Percentiles rank a stretch among this genome's conserved stretches.
phyloP scores from a whole-genome alignment of 768 basidiomycete genomes.

The Leccinum subtestaceum region DNA sequence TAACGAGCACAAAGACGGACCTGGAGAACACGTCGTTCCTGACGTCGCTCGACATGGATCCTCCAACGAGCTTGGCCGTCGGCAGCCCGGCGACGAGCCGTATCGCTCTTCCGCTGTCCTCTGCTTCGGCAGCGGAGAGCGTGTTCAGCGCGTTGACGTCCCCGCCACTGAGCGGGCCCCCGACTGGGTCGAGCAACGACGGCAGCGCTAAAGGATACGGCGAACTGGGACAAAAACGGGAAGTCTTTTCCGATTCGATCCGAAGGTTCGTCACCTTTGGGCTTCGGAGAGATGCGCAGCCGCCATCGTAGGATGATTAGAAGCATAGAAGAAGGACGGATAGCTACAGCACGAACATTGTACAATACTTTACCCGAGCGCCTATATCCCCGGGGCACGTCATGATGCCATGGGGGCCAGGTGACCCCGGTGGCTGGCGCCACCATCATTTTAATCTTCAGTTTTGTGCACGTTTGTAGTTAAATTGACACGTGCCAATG shows the following conservation, averaged over 20 bases:
- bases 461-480: not conserved
- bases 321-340: conserved; percentile 6
- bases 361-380: no score
- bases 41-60: conserved; percentile 94
- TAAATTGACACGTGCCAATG: conserved; percentile 1
- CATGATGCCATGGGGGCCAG: not conserved
- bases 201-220: conserved; percentile 36
- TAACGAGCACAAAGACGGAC: conserved; percentile 89
- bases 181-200: conserved; percentile 56
- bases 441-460: conserved; percentile 8
- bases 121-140: conserved; percentile 42
- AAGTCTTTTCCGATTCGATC: conserved; percentile 82
- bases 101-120: conserved; percentile 49
- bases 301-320: conserved; percentile 11
- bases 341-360: not conserved
- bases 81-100: conserved; percentile 66
- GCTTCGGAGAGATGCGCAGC: conserved; percentile 63
- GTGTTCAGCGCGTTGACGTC: conserved; percentile 56
- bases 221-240: conserved; percentile 52
- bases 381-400: not conserved
- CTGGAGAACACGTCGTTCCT: conserved; percentile 91
- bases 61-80: conserved; percentile 53
- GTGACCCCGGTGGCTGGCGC: not conserved
- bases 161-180: conserved; percentile 61
- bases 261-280: conserved; percentile 88